Evolutionary conservation across 371 early-diverging fungal genomes (phyloP), one percentile per base, ranked within the genome.

Genomic region (Rhizopus arrhizus): DNA sequence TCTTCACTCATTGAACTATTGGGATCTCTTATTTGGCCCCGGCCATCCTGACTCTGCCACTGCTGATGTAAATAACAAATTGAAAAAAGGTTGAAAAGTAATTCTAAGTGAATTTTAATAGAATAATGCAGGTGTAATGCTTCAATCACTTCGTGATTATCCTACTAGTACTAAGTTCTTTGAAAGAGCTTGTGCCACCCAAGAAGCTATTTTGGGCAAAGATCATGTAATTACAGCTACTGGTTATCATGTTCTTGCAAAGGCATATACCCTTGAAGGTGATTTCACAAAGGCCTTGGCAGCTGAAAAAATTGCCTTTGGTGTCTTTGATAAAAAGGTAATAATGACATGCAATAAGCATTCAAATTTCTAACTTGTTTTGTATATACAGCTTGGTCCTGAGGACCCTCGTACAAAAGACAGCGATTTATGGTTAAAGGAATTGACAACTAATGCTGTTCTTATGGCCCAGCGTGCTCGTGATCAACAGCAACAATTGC

Each of bases 31-130:
- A 42, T 87, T 87, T 69, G 90, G 89, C 45, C 72, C 78, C 46
- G 81, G 82, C 46, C 94, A 95, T 73, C 93, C 94, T 15, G 94
- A 95, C 50, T 84, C 91, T 42, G 88, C 95, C 12, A 91, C 93
- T 13, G 88, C 91, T 13, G 88, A 90, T 73, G 89, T 90, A 80
- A 83, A 74, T 22, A 22, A 22, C 22, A 22, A 22, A 22, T 2
- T 77, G 12, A 32, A 22, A 22, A 8, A 40, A 33, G 54, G 47
- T 42, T 31, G 47, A 15, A 2, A 40, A 0, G 22, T n/a, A 46
- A 32, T 51, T 15, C 12, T 40, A 11, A 22, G 2, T 2, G 22
- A 22, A 8, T 10, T 43, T 6, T 3, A 38, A 32, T 62, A 91
- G 84, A 88, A 90, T 70, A 94, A 94, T 63, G 83, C 95, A 33